Base-by-base conservation (phyloP, 768 basidiomycete species). In the Amylocystis lapponica region DNA sequence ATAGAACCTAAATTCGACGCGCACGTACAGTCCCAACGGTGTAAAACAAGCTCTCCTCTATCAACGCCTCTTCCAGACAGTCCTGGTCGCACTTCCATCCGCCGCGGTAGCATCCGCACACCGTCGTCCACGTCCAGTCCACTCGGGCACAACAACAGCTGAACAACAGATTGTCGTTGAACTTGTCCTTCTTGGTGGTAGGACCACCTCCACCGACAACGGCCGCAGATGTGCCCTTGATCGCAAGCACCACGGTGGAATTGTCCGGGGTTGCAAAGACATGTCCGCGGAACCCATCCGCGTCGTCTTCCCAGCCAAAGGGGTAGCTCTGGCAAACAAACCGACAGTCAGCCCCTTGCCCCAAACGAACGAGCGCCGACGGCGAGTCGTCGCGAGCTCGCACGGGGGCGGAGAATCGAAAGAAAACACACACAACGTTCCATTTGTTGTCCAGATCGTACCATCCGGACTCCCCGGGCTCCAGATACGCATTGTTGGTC, bases 101-200 rank as follows among this genome's bases (percentile, higher is more conserved):
- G 8, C 81, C 75, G 40, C 75, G 70, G 63, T 86, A 85, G 61
- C 95, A 98, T 44, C 80, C 87, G 63, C 95, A 98, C 16, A 97
- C 94, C 0, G 89, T 78, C 35, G 85, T 80, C 95, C 95, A 98
- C 14, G 87, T 79, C 81, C 89, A 95, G 56, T 89, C 90, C 22
- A 96, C 76, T 14, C 79, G 69, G 0, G 95, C 95, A 62, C 95
- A 98, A 64, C 95, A 98, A 59, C 95, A 98, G 49, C 83, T 86
- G 62, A 95, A 95, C 45, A 97, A 64, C 5, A 96, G 62, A 52
- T 94, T 97, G 60, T 97, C 93, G 67, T 97, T 97, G 41, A 87
- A 60, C 64, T 86, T 94, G 69, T 97, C 95, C 57, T 92, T 95
- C 68, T 79, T 82, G 2, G 72, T 72, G n/a, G 95, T 97, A 12